Evolutionary conservation across 768 basidiomycete species (phyloP), one percentile per base, ranked within the genome.

Genomic region (Trametes elegans): DNA sequence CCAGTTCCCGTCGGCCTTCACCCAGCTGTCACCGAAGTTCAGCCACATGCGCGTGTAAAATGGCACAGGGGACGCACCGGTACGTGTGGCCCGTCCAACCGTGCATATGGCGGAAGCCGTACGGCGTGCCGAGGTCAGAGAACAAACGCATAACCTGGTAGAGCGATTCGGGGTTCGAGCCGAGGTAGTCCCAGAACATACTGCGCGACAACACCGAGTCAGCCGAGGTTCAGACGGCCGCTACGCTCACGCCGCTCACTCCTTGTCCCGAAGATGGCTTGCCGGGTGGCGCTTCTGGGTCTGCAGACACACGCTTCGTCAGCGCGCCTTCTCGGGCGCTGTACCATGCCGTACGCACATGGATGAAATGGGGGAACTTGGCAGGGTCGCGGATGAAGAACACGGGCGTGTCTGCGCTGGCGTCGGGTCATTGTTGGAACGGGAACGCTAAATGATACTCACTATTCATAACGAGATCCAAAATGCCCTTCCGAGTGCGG

Each of bases 91-190:
- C 76, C 28, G 74, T 73, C 68, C 74, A 81, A 1, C 75, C 80
- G 64, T 81, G 70, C 77, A 78, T 74, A 64, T 74, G 71, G 44
- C 75, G 69, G 53, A 70, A 70, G 66, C 68, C 80, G 73, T 70
- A 76, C 59, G 81, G 81, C 49, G 82, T 81, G n/a, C 79, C 74
- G 55, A 80, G 75, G 64, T 85, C 83, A 7, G 79, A 78, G 58
- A 84, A 67, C 28, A 75, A 66, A 67, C 79, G 79, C 73, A 79
- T 73, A 24, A 73, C 68, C 62, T 73, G 72, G 49, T 77, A 72
- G 26, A 71, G 75, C 41, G 80, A 78, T 64, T 80, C 76, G 10
- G 76, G 73, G 58, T 76, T 76, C 14, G 75, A 67, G 29, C 74
- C 70, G 57, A 80, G 73, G 62, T 77, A 82, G 64, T 81, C 81